These are phyloP conservation scores for Pistacia integerrima DNA, from an alignment of 345 rosid genomes.

Conservation along the genomic window DNA sequence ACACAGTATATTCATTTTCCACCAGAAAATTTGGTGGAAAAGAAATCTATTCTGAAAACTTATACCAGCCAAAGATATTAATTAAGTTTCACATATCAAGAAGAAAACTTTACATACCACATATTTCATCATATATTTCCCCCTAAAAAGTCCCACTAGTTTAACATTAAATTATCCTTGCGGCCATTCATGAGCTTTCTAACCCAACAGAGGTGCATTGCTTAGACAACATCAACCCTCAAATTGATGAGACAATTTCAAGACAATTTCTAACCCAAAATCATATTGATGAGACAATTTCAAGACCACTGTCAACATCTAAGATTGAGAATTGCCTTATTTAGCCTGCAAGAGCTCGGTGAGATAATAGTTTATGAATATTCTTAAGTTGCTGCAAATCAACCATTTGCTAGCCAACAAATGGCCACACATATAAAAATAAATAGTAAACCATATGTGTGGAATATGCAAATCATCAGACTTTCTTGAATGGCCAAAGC, in stretches of 20 bases:
- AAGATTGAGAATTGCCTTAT: neutral
- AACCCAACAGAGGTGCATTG: neutral
- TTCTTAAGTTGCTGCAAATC: neutral
- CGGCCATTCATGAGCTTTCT: no score
- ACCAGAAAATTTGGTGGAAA: neutral
- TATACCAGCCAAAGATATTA: neutral
- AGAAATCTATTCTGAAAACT: neutral
- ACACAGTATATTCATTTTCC: neutral
- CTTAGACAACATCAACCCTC: constrained; percentile 5
- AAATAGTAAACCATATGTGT: neutral
- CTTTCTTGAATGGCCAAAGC: neutral
- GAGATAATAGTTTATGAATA: no score
- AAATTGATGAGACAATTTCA: neutral
- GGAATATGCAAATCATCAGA: neutral
- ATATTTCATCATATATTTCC: neutral
- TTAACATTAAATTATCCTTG: neutral
- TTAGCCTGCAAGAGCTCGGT: no score
- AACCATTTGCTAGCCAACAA: neutral
- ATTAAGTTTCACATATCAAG: neutral
- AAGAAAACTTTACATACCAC: neutral
- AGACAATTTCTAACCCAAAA: neutral
- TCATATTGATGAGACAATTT: neutral
- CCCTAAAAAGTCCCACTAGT: neutral
- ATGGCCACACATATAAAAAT: neutral
- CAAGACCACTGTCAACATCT: neutral